Conservation (phyloP, 495 filamentous ascomycete genomes). For the Penicillium steckii region DNA sequence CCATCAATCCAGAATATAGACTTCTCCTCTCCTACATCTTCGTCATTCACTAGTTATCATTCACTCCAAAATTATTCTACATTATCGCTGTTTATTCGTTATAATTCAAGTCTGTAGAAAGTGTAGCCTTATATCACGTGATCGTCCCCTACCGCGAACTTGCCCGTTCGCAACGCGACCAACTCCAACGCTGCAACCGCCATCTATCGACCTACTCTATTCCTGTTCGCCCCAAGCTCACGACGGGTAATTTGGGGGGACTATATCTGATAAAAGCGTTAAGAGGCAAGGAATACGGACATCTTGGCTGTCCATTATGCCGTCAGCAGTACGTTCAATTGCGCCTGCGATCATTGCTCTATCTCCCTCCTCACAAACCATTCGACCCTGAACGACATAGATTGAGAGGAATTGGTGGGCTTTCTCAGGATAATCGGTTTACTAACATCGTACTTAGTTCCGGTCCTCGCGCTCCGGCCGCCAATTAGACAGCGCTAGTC, state of each 20-base stretch:
- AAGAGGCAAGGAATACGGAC: not conserved
- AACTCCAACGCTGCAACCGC: not conserved
- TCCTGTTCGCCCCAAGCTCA: not conserved
- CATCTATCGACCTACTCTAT: not conserved
- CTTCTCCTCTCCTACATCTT: not conserved
- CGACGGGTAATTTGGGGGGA: not conserved
- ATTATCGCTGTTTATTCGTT: too few relatives aligned
- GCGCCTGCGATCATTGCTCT: conserved; percentile 5
- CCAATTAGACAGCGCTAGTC: conserved; percentile 50
- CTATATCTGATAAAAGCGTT: not conserved
- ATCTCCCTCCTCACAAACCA: not conserved
- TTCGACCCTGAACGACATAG: not conserved
- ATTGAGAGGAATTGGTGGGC: not conserved
- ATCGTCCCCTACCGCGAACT: conserved; percentile 1
- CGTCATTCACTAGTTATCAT: not conserved
- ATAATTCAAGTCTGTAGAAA: too few relatives aligned
- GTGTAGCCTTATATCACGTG: conserved; percentile 23
- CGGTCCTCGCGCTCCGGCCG: conserved; percentile 46
- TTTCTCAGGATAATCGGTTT: not conserved
- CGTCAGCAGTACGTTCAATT: conserved; percentile 42
- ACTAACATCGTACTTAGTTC: conserved; percentile 33
- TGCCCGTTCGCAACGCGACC: conserved; percentile 2
- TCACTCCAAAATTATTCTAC: not conserved
- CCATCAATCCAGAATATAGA: conserved; percentile 16
- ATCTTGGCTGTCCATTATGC: conserved; percentile 27